Conservation (phyloP, 257 asterid genomes). For the Marsdenia floribunda region DNA sequence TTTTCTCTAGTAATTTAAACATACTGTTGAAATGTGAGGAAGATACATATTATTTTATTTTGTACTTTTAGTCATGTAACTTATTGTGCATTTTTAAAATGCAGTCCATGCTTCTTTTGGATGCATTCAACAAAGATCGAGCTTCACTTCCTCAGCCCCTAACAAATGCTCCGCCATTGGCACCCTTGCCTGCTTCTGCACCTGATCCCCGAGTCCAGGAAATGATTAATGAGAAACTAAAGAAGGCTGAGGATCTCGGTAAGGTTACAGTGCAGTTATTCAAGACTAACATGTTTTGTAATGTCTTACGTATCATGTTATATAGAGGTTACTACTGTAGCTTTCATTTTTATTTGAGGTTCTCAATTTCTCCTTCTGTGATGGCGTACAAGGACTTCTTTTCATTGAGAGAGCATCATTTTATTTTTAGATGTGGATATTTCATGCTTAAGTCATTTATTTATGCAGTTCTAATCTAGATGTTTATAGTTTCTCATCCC, state of each 20-base stretch:
- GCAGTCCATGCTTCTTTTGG: slow-evolving; percentile 93
- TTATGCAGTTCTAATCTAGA: not conserved
- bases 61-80: slow-evolving; percentile 1
- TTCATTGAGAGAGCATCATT: not conserved
- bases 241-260: slow-evolving; percentile 99
- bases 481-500: not conserved
- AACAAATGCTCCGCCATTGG: slow-evolving; percentile 47
- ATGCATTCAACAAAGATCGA: slow-evolving; percentile 98
- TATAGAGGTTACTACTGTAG: not conserved
- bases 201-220: slow-evolving; percentile 89
- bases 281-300: not conserved
- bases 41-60: not conserved
- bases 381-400: not conserved
- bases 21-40: not conserved
- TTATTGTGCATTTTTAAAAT: slow-evolving; percentile 21
- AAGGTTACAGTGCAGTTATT: slow-evolving; percentile 11
- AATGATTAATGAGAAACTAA: slow-evolving; percentile 90
- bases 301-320: not conserved
- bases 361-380: not conserved
- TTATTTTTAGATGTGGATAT: not conserved
- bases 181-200: slow-evolving; percentile 64
- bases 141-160: slow-evolving; percentile 91
- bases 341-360: not conserved
- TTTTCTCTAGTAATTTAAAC: not conserved
- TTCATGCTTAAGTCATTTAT: not conserved